Percentiles rank a stretch among this genome's conserved stretches.
These are phyloP conservation scores for Colletotrichum sp. DNA, from an alignment of 2,329 filamentous ascomycete genomes.

Conservation along the genomic window DNA sequence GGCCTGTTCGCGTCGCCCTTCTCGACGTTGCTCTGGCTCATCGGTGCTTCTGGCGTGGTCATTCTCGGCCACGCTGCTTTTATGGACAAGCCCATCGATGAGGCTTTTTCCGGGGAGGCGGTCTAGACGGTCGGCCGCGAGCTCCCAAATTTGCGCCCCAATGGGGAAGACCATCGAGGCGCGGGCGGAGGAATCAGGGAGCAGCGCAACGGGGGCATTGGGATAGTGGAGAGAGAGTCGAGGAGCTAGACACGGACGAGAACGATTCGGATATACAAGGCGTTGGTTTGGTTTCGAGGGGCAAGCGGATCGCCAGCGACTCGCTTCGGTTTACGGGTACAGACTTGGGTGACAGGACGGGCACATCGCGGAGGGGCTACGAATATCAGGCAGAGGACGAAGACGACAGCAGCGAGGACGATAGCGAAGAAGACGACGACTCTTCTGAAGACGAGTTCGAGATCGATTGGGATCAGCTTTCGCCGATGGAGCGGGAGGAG, in stretches of 20 bases:
- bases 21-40: slow-evolving; percentile 88
- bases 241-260: slow-evolving; percentile 70
- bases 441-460: slow-evolving; percentile 44
- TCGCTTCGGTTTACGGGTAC: slow-evolving; percentile 65
- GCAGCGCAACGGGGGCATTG: slow-evolving; percentile 42
- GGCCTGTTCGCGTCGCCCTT: slow-evolving; percentile 87
- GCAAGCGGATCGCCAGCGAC: slow-evolving; percentile 63
- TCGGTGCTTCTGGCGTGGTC: slow-evolving; percentile 91
- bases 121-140: slow-evolving; percentile 99
- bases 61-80: slow-evolving; percentile 94
- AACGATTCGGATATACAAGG: slow-evolving; percentile 61
- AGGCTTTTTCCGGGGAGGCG: slow-evolving; percentile 99
- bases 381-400: slow-evolving; percentile 39
- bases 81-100: slow-evolving; percentile 99
- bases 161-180: slow-evolving; percentile 99
- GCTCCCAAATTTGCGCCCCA: slow-evolving; percentile 92
- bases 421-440: slow-evolving; percentile 39
- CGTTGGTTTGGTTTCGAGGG: slow-evolving; percentile 52
- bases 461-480: slow-evolving; percentile 54
- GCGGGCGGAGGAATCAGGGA: slow-evolving; percentile 69
- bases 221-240: slow-evolving; percentile 53
- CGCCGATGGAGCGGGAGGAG: slow-evolving; percentile 72
- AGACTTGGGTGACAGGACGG: slow-evolving; percentile 54
- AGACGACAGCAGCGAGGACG: slow-evolving; percentile 41
- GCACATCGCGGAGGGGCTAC: slow-evolving; percentile 43